phyloP scores from a whole-genome alignment of 495 filamentous ascomycete genomes.

The Echria macrotheca region DNA sequence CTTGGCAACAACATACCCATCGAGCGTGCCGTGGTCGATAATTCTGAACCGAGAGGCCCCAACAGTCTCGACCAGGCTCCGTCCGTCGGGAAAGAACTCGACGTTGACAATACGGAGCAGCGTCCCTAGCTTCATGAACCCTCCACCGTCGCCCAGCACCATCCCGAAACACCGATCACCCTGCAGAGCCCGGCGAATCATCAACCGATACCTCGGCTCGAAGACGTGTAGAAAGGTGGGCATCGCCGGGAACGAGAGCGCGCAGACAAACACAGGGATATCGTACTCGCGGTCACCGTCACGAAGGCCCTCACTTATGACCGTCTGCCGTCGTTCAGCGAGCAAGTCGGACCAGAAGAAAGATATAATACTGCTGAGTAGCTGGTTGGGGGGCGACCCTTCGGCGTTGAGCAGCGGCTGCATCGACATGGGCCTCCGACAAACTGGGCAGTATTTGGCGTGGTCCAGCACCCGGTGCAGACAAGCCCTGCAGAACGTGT shows the following conservation, averaged over 20 bases:
- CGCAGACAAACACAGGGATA: constrained; percentile 74
- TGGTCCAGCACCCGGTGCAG: constrained; percentile 69
- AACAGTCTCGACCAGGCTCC: constrained; percentile 70
- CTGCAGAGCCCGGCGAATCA: constrained; percentile 76
- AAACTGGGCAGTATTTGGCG: constrained; percentile 71
- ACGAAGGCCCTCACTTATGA: constrained; percentile 40
- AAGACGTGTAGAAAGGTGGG: constrained; percentile 87
- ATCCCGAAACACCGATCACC: constrained; percentile 75
- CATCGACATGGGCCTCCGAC: constrained; percentile 61
- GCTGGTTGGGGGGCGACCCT: constrained; percentile 53
- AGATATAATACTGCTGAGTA: constrained; percentile 54
- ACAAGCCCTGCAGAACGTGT: constrained; percentile 83
- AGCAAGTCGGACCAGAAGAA: constrained; percentile 63
- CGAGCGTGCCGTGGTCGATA: constrained; percentile 52
- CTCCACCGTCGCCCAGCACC: constrained; percentile 52
- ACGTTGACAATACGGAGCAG: constrained; percentile 66
- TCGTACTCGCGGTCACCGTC: constrained; percentile 48
- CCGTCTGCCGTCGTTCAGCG: constrained; percentile 48
- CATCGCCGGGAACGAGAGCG: constrained; percentile 73
- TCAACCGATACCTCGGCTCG: constrained; percentile 81
- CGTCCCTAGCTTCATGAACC: constrained; percentile 74
- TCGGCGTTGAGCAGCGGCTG: constrained; percentile 47
- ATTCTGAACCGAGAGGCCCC: constrained; percentile 74
- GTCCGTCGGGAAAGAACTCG: constrained; percentile 70
- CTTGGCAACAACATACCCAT: constrained; percentile 72